Conservation (phyloP, 2,329 filamentous ascomycete species). For the Verticillium nubilum region DNA sequence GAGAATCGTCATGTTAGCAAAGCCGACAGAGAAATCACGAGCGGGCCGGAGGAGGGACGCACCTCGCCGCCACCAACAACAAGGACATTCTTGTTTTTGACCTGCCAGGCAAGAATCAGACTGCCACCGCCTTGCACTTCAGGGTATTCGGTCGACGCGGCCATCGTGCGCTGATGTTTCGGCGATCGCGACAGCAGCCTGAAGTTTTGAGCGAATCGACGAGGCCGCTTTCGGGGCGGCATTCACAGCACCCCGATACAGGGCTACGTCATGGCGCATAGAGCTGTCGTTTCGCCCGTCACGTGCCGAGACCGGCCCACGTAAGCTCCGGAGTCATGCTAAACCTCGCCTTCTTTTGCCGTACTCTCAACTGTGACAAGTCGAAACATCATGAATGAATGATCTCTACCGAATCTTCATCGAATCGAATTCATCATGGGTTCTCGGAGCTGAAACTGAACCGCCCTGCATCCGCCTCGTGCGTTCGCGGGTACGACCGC, state of each 20-base stretch:
- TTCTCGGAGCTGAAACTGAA: too few species aligned
- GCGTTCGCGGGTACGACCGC: too few species aligned
- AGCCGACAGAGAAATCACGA: not conserved
- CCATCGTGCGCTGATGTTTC: conserved; percentile 3
- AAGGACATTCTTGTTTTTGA: conserved; percentile 81
- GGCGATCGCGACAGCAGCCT: not conserved
- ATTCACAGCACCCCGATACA: not conserved
- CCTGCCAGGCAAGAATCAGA: conserved; percentile 92
- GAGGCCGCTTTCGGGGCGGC: not conserved
- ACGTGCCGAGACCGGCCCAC: not conserved
- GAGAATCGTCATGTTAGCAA: not conserved
- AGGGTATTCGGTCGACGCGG: conserved; percentile 52
- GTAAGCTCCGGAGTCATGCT: too few species aligned
- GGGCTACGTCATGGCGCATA: not conserved
- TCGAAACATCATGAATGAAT: too few species aligned
- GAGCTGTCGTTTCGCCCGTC: not conserved
- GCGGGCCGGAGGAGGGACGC: conserved; percentile 22
- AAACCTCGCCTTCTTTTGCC: too few species aligned
- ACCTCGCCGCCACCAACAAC: conserved; percentile 95
- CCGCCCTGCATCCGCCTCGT: too few species aligned
- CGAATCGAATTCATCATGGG: too few species aligned
- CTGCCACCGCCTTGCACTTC: conserved; percentile 86
- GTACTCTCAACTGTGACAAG: too few species aligned
- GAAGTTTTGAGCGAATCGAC: not conserved
- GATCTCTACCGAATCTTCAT: too few species aligned